Base-by-base conservation (phyloP, 805 yeast species). In the Wickerhamiella azyma region DNA sequence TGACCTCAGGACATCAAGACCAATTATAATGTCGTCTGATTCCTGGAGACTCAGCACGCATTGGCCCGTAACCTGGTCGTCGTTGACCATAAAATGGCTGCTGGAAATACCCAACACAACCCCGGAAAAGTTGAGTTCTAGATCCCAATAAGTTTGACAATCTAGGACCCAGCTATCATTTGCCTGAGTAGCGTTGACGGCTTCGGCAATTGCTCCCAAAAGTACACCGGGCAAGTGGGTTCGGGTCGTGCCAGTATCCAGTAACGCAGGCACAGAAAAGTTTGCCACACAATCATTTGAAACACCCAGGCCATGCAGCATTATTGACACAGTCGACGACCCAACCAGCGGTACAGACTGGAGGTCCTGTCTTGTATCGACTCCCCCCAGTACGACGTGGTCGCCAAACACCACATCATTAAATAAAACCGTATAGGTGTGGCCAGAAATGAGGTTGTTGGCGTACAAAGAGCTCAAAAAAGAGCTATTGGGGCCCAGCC, bases 161-260 rank as follows among this genome's bases (percentile, higher is more conserved):
- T 3, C 9, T 2, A 10, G 14, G 9, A 30, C 33, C 33, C 33
- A 30, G 16, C 16, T n/a, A 16, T 17, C 14, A 9, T 36, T 21
- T 7, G 7, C 18, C 39, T 11, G 13, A 13, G 45, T 29, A 5
- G 69, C 66, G 16, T 60, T 62, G n/a, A 71, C 51, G 9, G 55
- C 49, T 9, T 41, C 35, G 19, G 52, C 57, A 8, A 65, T 48
- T 21, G 53, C 36, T 6, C 18, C 29, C 16, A 41, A 3, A 14
- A 66, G 48, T 6, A 41, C 43, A 10, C 42, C 21, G 6, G 76
- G 75, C 41, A 70, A 56, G 48, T 65, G 67, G 13, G 68, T 55
- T 9, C 66, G 50, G 9, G 74, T 65, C 11, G 74, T 60, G 19
- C 75, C 73, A 4, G 72, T 63, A 54, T 72, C 77, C 44, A 72